Evolutionary conservation across 495 filamentous ascomycete species (phyloP).

Genomic region (Beverwykella pulmonaria): DNA sequence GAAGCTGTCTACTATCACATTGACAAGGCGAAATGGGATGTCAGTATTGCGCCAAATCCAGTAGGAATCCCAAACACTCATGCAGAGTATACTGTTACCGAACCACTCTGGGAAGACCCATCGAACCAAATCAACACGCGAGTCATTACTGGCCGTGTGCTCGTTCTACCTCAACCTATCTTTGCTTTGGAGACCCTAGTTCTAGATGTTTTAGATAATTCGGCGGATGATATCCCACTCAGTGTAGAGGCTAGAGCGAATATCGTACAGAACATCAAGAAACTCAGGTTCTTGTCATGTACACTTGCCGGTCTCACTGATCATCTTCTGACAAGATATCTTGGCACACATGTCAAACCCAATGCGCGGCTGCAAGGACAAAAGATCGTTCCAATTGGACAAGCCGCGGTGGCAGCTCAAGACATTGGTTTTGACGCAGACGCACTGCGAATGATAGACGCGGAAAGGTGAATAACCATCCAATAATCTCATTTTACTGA

Average conservation of each 20-base stretch:
- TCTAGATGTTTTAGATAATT: not conserved
- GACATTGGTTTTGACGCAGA: no score
- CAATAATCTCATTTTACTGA: no score
- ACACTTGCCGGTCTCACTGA: conserved; percentile 51
- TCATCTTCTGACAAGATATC: conserved; percentile 48
- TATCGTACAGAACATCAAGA: not conserved
- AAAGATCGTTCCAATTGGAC: conserved; percentile 15
- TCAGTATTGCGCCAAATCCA: not conserved
- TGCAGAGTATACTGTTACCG: not conserved
- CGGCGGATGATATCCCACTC: not conserved
- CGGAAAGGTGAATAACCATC: no score
- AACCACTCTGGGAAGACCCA: not conserved
- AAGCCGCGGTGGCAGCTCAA: no score
- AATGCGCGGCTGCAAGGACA: conserved; percentile 22
- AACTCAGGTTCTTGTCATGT: conserved; percentile 46
- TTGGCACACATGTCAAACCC: conserved; percentile 55
- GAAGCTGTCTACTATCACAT: conserved; percentile 57
- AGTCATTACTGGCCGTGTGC: not conserved
- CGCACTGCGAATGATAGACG: no score
- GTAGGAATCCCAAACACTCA: no score
- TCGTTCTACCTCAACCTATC: not conserved
- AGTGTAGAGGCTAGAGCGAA: not conserved
- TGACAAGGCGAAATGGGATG: conserved; percentile 18
- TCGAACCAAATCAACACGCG: not conserved
- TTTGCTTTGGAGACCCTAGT: not conserved